Evolutionary conservation across 305 asterid species (phyloP), one percentile per base, ranked within the genome.

Genomic region (Andrographis paniculata): DNA sequence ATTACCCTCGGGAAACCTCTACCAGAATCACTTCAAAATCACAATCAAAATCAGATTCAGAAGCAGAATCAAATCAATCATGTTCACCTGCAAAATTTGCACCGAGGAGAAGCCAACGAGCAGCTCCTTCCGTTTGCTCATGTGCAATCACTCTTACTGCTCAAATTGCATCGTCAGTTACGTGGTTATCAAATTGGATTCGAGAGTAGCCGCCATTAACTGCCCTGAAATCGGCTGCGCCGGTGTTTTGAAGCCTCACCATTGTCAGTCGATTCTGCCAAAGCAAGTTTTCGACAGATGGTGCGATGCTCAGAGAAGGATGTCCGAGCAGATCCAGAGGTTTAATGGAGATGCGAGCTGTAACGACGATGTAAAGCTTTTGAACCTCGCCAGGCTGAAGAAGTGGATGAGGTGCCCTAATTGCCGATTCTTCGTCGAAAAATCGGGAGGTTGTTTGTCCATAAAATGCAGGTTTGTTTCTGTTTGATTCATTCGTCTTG

Each of bases 401-500:
- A 56, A 54, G 2, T 88, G 95, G 94, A 68, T 14, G 38, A 75
- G 94, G 71, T 87, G 97, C 46, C 76, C 77, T 9, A 64, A 17
- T 8, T 88, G 95, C 56, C 36, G 41, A 10, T 42, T 71, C 20
- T 88, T 30, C 22, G 94, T 88, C 4, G 82, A 76, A 68, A 79
- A 18, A 48, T 8, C 53, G 45, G 17, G n/a, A 0, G 95, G 95
- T 0, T 88, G 97, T 74, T 59, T 66, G 66, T 56, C 52, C 50
- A 87, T 87, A 38, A 58, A 0, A 15, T 87, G 97, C 94, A 84
- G 97, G 94, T 87, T 50, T 15, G 47, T 22, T 37, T 43, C 11
- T 20, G n/a, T 38, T 44, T 58, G 37, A 6, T 13, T 1, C 1
- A n/a, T 35, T 9, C 27, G 36, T 4, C 5, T 41, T 41, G 1